Conservation (phyloP, 176 grass and related monocot species). For the Miscanthus lutarioriparius region DNA sequence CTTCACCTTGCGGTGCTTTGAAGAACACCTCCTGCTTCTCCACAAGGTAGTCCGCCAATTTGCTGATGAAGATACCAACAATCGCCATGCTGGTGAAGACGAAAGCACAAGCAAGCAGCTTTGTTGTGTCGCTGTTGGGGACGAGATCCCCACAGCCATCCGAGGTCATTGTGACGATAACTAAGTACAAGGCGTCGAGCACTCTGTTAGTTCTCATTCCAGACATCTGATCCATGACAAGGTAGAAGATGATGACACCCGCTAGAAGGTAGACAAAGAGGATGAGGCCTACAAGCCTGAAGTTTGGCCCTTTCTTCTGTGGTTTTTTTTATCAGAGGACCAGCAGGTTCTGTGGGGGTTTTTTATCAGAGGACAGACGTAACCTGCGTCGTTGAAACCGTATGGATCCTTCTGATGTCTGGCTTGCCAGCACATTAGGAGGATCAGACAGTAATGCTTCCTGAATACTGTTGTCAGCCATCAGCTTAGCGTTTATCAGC, state of each 20-base stretch:
- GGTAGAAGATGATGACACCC: constrained; percentile 57
- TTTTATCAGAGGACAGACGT: too few species aligned
- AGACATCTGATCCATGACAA: constrained; percentile 64
- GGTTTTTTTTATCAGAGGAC: neutral
- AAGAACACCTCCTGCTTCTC: constrained; percentile 89
- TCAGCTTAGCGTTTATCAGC: constrained; percentile 15
- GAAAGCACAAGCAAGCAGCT: constrained; percentile 74
- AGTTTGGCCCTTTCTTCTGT: constrained; percentile 33
- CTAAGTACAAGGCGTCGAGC: constrained; percentile 83
- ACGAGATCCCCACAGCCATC: constrained; percentile 85
- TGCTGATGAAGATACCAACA: constrained; percentile 42
- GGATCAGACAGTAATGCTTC: constrained; percentile 34
- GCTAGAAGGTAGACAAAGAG: constrained; percentile 64
- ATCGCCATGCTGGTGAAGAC: constrained; percentile 72
- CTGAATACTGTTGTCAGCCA: constrained; percentile 39
- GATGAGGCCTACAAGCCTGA: constrained; percentile 40
- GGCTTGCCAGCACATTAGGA: constrained; percentile 7
- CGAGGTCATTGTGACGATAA: constrained; percentile 84
- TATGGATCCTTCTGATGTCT: constrained; percentile 31
- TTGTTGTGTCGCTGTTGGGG: constrained; percentile 60
- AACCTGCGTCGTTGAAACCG: constrained; percentile 52
- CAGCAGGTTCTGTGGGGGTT: constrained; percentile 29
- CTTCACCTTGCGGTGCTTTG: constrained; percentile 67
- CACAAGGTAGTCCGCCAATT: constrained; percentile 31
- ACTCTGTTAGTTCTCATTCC: constrained; percentile 65